Evolutionary conservation across 306 rosid species (phyloP).

Genomic region (Chamaecrista fasciculata): DNA sequence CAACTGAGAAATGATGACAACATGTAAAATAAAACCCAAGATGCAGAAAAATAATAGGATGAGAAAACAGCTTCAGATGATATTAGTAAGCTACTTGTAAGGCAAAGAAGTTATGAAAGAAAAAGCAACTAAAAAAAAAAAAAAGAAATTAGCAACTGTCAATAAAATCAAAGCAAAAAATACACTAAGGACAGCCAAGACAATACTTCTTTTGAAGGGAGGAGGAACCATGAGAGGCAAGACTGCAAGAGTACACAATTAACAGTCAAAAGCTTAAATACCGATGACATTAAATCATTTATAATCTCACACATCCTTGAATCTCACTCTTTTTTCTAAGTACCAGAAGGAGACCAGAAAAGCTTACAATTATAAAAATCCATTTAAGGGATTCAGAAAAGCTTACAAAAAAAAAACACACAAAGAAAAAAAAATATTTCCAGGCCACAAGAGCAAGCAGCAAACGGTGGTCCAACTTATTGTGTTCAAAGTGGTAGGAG

Average conservation of each 20-base stretch:
- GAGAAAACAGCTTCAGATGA: not conserved
- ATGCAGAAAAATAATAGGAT: not conserved
- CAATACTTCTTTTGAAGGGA: not conserved
- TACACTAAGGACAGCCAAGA: not conserved
- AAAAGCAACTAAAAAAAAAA: not conserved
- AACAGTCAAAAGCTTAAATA: not conserved
- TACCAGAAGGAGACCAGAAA: not conserved
- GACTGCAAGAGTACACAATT: not conserved
- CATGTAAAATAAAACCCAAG: not conserved
- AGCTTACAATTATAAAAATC: not conserved
- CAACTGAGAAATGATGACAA: not conserved
- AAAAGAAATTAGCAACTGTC: not conserved
- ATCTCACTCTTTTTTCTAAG: not conserved
- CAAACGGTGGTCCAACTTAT: conserved; percentile 2
- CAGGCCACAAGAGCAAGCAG: conserved; percentile 6
- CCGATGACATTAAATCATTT: not conserved
- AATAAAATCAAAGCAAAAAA: not conserved
- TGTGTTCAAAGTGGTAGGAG: conserved; percentile 3
- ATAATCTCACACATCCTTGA: not conserved
- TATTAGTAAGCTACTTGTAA: not conserved
- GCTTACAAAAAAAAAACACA: too few relatives aligned
- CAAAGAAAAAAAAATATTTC: conserved; percentile 14
- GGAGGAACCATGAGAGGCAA: not conserved
- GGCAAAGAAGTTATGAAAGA: not conserved
- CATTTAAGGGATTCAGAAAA: not conserved